Evolutionary conservation across 2,329 filamentous ascomycete species (phyloP).

Genomic region (Penicillium janthinellum): DNA sequence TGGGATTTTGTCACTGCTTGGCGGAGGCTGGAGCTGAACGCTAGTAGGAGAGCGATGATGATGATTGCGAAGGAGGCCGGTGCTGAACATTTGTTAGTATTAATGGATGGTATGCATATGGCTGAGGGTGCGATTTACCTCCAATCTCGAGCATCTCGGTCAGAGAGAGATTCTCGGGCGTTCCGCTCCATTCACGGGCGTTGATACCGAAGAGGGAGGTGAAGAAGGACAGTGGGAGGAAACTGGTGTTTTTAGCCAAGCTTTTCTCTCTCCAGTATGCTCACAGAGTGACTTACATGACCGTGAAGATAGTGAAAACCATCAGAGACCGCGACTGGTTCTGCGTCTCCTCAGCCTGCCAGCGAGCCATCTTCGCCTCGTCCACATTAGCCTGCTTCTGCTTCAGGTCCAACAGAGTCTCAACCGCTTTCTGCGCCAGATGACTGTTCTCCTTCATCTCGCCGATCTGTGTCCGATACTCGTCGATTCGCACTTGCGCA

Average conservation of each 20-base stretch:
- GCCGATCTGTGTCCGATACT: constrained; percentile 56
- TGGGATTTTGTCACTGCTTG: constrained; percentile 26
- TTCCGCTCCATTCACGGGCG: constrained; percentile 60
- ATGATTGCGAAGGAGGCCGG: constrained; percentile 57
- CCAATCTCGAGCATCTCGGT: constrained; percentile 32
- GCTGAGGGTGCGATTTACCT: constrained; percentile 16
- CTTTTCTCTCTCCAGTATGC: no score
- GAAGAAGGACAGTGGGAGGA: constrained; percentile 66
- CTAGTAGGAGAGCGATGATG: constrained; percentile 54
- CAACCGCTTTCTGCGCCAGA: constrained; percentile 63
- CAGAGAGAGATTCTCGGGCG: constrained; percentile 41
- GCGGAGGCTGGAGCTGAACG: constrained; percentile 51
- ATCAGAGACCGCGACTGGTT: constrained; percentile 65
- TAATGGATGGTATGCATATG: background rate
- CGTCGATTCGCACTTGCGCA: constrained; percentile 55
- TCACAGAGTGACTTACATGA: constrained; percentile 47
- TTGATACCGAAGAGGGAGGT: constrained; percentile 68
- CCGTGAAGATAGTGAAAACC: constrained; percentile 62
- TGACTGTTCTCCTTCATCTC: constrained; percentile 64
- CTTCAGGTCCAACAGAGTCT: constrained; percentile 67
- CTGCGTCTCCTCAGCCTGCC: constrained; percentile 64
- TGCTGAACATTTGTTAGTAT: constrained; percentile 17
- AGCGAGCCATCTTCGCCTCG: constrained; percentile 63
- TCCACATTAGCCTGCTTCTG: constrained; percentile 68
- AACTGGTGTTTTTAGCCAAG: constrained; percentile 34